Evolutionary conservation across 257 asterid species (phyloP), one percentile per base, ranked within the genome.

Genomic region (Solanum neorickii): DNA sequence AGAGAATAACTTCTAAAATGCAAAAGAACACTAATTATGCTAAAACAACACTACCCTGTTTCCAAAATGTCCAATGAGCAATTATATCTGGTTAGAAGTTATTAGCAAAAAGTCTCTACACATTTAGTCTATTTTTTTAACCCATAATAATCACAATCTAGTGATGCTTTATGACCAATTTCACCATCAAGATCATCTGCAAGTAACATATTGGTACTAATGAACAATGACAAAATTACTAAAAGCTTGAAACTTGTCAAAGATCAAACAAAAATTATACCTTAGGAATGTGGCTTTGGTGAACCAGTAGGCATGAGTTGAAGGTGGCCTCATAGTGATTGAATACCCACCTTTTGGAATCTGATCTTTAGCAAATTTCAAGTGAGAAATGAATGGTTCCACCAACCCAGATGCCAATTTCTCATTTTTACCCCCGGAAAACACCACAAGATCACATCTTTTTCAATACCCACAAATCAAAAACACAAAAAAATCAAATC

Each of bases 311-410:
- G 92, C 92, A 91, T 87, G 89, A 86, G 83, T 72, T 56, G 88
- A 65, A 1, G 98, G 97, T 15, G 96, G 96, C 4, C 92, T 93
- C 83, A 93, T 92, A 39, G 95, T 93, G 0, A 95, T 95, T 20
- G 98, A 95, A 89, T 95, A 95, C 88, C 98, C 98, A 83, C 98
- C 98, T 91, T 94, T 95, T 1, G 92, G 90, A 90, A 95, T 94
- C 92, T 94, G 95, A 91, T 95, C 98, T 90, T 94, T 93, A 1
- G 98, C 97, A 91, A 91, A 95, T 85, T 92, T 90, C 95, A 95
- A 89, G 92, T 95, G 98, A 89, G 97, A 90, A 84, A 94, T 35
- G 88, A 95, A 94, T 35, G 98, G 98, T 41, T 95, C 98, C 89
- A 95, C 97, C 18, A 95, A 92, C 89, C 98, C 98, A 88, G 98